Conservation (phyloP, 2,329 filamentous ascomycete species). For the Plenodomus tracheiphilus region DNA sequence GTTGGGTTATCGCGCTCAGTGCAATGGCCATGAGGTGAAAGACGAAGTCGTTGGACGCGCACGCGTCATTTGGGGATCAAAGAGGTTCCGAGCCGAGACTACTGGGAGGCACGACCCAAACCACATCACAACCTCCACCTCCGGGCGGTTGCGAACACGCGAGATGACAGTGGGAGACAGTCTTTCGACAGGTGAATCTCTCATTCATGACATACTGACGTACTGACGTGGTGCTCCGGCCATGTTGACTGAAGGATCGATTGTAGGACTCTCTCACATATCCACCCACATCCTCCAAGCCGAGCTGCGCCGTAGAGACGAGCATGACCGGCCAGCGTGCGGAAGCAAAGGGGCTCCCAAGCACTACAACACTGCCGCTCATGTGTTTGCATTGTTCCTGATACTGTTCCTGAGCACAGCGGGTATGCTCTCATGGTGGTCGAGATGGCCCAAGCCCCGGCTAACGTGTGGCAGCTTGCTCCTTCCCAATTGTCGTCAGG, state of each 20-base stretch:
- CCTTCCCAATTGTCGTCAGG: conserved; percentile 46
- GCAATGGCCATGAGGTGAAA: not conserved
- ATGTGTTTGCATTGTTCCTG: conserved; percentile 61
- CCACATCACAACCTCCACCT: not conserved
- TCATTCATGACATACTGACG: not conserved
- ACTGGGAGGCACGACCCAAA: not conserved
- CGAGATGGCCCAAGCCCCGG: not conserved
- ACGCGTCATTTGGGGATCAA: not conserved
- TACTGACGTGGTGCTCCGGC: not conserved
- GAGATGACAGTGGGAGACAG: not conserved
- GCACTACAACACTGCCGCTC: conserved; percentile 59
- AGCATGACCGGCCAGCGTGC: conserved; percentile 52
- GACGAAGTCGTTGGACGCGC: not conserved
- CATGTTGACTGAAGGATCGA: conserved; percentile 16
- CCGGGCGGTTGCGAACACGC: not conserved
- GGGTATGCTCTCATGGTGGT: conserved; percentile 44
- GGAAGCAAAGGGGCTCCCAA: conserved; percentile 53
- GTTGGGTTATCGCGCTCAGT: not conserved
- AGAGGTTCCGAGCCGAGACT: not conserved
- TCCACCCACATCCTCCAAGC: conserved; percentile 51
- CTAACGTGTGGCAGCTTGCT: conserved; percentile 40
- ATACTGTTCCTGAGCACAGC: conserved; percentile 60
- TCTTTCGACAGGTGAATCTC: not conserved
- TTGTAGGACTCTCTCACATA: conserved; percentile 38
- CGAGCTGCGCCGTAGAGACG: conserved; percentile 55